A percentile compares a stretch with the other conserved stretches of the same genome.
Conservation (phyloP, 2,329 filamentous ascomycete species). For the Verticillium tricorpus region DNA sequence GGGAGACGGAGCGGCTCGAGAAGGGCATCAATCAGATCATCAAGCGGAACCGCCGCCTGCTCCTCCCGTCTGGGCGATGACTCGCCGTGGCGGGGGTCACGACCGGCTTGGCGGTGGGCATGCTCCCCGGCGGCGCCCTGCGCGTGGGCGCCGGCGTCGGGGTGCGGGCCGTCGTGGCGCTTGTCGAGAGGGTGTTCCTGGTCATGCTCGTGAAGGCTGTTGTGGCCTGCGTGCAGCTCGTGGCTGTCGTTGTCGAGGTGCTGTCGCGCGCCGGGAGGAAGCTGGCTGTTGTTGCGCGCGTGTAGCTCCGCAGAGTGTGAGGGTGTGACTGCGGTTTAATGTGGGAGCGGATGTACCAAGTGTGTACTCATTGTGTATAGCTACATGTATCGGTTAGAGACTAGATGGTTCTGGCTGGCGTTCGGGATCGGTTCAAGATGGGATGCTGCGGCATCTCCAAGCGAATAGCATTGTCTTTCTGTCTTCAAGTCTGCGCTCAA, state of each 20-base stretch:
- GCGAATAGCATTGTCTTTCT: background rate
- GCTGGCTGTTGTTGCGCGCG: background rate
- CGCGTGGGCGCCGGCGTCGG: background rate
- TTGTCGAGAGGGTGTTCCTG: slow-evolving; percentile 10
- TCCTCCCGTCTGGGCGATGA: slow-evolving; percentile 24
- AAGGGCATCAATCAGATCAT: slow-evolving; percentile 56
- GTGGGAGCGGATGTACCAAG: background rate
- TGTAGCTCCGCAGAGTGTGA: background rate
- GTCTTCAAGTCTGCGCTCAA: no score
- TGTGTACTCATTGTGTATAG: background rate
- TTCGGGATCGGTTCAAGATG: background rate
- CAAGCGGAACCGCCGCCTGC: slow-evolving; percentile 53
- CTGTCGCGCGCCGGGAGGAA: slow-evolving; percentile 1
- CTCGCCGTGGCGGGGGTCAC: background rate
- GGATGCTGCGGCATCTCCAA: background rate
- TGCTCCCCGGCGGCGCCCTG: background rate
- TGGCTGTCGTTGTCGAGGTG: slow-evolving; percentile 12
- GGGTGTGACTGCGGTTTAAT: background rate
- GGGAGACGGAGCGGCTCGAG: slow-evolving; percentile 59
- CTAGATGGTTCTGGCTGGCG: background rate
- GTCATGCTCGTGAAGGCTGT: slow-evolving; percentile 13
- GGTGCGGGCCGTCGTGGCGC: background rate
- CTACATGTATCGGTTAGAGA: background rate
- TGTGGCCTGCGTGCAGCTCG: slow-evolving; percentile 11
- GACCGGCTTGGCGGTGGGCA: background rate